phyloP scores from a whole-genome alignment of 805 yeast species.

The Wickerhamiella occidentalis region DNA sequence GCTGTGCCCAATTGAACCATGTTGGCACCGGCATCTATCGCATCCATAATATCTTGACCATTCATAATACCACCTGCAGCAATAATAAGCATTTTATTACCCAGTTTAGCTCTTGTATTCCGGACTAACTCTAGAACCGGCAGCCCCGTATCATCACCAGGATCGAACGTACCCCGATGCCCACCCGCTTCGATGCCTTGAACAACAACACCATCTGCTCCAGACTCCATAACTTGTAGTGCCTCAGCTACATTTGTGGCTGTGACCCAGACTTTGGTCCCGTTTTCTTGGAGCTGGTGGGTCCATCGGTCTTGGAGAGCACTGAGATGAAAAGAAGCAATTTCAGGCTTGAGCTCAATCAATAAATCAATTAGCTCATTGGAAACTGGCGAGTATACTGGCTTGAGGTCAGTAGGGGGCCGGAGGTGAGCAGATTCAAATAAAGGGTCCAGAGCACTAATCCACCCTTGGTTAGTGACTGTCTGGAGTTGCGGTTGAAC shows the following conservation, averaged over 20 bases:
- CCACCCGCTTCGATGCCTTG: constrained; percentile 62
- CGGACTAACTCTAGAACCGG: constrained; percentile 12
- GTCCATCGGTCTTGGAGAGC: constrained; percentile 30
- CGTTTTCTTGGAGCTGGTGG: constrained; percentile 28
- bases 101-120: constrained; percentile 19
- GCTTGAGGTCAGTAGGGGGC: constrained; percentile 13
- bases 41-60: constrained; percentile 25
- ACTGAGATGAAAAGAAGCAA: constrained; percentile 47
- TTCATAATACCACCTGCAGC: constrained; percentile 46
- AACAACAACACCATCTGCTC: constrained; percentile 38
- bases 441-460: constrained; percentile 5
- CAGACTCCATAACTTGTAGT: constrained; percentile 21
- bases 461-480: constrained; percentile 1
- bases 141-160: constrained; percentile 27
- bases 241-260: constrained; percentile 40
- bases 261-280: constrained; percentile 35
- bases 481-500: not conserved
- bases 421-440: not conserved
- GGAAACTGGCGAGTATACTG: constrained; percentile 10
- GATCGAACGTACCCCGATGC: constrained; percentile 42
- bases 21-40: constrained; percentile 35
- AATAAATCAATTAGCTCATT: constrained; percentile 18
- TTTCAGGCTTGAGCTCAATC: constrained; percentile 29
- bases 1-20: constrained; percentile 48
- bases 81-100: constrained; percentile 22